Base-by-base conservation (phyloP, 805 yeast genomes). In the Isabelozyma rhagii region DNA sequence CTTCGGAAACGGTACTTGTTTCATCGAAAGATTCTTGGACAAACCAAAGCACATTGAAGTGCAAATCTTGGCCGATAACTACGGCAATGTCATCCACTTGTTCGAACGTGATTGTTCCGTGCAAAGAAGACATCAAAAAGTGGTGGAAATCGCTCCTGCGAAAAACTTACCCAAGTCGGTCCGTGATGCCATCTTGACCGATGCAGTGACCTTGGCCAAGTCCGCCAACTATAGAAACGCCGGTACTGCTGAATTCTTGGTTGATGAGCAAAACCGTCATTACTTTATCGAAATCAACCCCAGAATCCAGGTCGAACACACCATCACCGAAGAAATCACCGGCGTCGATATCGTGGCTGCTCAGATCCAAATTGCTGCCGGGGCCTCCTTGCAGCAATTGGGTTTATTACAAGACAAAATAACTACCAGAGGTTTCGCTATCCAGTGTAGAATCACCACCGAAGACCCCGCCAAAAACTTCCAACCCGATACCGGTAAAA, bases 31-130 rank as follows among this genome's bases (percentile, higher is more conserved):
- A 62, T 93, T 93, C 72, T 79, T 93, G 62, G 89, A 89, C 80
- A 87, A 81, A 68, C 99, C 99, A 62, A 93, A 94, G 77, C 99
- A 94, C 75, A 94, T 93, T 59, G 99, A 93, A 74, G 98, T 93
- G 44, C 99, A 93, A 75, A 78, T 93, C 61, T 80, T 93, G 59
- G 99, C 97, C 46, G 99, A 93, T 69, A 80, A 81, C 64, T 85
- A 88, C 64, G 99, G 99, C 51, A 94, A 93, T 67, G 97, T 92
- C 25, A 87, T 93, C 62, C 99, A 93, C 67, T 74, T 93, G 61
- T 94, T 91, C 60, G 99, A 93, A 79, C 86, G 99, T 74, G 99
- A 93, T 75, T 93, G 99, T 74, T 91, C 97, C n/a, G 99, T 93
- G 47, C 99, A 93, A 78, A 89, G 99, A 79, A 89, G 99, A 77